Evolutionary conservation across 78 protist genomes (phyloP).

Genomic region (Dictyostelium firmibasis): DNA sequence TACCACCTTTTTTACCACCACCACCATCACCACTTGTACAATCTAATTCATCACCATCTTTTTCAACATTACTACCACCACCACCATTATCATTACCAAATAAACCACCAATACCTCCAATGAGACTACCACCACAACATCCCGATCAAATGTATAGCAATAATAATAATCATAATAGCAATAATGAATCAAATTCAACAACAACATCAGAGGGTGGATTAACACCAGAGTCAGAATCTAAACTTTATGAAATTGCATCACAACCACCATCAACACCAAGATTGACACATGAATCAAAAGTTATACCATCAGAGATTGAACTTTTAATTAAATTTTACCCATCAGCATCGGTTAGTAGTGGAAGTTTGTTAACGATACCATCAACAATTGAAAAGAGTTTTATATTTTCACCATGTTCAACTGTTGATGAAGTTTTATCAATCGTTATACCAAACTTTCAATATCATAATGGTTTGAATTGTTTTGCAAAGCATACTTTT

Average conservation of each 20-base stretch:
- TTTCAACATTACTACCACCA: not conserved
- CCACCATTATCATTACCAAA: not conserved
- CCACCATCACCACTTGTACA: not conserved
- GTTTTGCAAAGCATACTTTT: conserved; percentile 19
- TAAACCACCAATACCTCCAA: not conserved
- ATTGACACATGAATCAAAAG: conserved; percentile 23
- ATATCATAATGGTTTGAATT: conserved; percentile 19
- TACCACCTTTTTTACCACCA: conserved; percentile 6
- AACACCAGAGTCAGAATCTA: conserved; percentile 16
- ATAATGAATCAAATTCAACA: not conserved
- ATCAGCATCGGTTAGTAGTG: not conserved
- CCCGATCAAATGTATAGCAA: not conserved
- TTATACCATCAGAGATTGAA: conserved; percentile 3
- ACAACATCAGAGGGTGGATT: conserved; percentile 15
- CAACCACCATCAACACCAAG: conserved; percentile 29
- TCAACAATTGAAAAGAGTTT: conserved; percentile 7
- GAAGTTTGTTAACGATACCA: not conserved
- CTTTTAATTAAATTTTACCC: conserved; percentile 2
- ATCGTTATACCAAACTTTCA: conserved; percentile 17
- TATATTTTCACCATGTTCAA: conserved; percentile 55
- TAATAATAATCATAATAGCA: not conserved
- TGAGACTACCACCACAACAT: not conserved
- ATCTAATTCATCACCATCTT: conserved; percentile 1
- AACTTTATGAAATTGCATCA: not conserved
- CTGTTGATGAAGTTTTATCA: conserved; percentile 38